These are phyloP conservation scores for Cornus suecica DNA, from an alignment of 148 eudicot genomes.

Conservation along the genomic window DNA sequence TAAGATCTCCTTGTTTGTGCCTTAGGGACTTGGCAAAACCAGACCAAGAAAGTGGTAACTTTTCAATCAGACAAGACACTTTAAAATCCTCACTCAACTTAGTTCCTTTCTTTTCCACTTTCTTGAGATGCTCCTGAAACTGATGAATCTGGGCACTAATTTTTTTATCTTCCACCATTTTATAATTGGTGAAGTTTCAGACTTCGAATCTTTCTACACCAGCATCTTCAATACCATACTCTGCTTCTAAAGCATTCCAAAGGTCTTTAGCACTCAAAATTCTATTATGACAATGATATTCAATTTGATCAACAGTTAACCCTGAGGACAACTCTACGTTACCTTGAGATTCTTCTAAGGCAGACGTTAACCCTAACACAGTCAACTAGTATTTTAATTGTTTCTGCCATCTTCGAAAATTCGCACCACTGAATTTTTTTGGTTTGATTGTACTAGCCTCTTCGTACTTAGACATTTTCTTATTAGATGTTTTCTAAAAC, in stretches of 20 bases:
- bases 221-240: background rate
- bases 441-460: background rate
- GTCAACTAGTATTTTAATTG: background rate
- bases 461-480: too few relatives aligned
- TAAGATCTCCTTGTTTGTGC: background rate
- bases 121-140: background rate
- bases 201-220: background rate
- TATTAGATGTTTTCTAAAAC: too few relatives aligned
- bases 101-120: background rate
- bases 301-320: background rate
- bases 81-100: background rate
- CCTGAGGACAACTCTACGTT: background rate
- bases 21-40: background rate
- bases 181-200: background rate
- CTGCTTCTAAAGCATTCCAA: background rate
- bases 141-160: constrained; percentile 3
- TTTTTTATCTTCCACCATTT: background rate
- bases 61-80: background rate
- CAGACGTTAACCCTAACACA: background rate
- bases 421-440: background rate
- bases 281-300: background rate
- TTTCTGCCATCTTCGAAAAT: background rate
- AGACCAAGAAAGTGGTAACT: background rate
- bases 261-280: background rate
- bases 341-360: background rate